Conservation (phyloP, 805 yeast species). For the Brettanomyces naardenensis region DNA sequence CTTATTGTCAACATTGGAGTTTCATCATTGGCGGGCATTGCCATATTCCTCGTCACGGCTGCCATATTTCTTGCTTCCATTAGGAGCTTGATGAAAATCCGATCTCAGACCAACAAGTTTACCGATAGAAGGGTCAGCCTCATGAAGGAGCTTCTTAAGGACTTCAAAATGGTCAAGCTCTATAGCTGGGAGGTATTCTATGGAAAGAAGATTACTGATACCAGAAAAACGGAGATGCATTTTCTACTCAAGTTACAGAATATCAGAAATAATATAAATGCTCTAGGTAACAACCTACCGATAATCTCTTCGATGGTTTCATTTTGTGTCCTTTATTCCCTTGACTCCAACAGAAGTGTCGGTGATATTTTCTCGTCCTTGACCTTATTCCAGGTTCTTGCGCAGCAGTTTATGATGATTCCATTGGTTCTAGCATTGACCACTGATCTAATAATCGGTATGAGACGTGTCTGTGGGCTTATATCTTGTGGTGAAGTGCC, state of each 20-base stretch:
- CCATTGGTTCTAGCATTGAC: constrained; percentile 63
- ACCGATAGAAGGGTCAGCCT: constrained; percentile 74
- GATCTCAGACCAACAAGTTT: constrained; percentile 45
- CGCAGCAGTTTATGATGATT: constrained; percentile 56
- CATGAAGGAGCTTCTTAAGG: constrained; percentile 70
- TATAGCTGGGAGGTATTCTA: constrained; percentile 90
- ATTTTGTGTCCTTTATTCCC: constrained; percentile 32
- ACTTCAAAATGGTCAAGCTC: constrained; percentile 73
- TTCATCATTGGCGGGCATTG: constrained; percentile 65
- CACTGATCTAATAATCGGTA: constrained; percentile 56
- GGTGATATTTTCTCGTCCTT: constrained; percentile 64
- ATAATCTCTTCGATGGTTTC: constrained; percentile 63
- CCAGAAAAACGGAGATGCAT: constrained; percentile 54
- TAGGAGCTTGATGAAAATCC: constrained; percentile 39
- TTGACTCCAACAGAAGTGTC: constrained; percentile 34
- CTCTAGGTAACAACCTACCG: constrained; percentile 54
- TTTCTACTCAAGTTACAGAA: constrained; percentile 53
- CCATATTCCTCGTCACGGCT: constrained; percentile 41
- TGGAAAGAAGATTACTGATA: constrained; percentile 40
- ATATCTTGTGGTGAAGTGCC: constrained; percentile 34
- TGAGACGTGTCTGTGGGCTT: constrained; percentile 47
- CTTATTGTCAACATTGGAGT: constrained; percentile 64
- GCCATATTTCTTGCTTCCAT: constrained; percentile 34
- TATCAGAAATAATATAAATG: constrained; percentile 47
- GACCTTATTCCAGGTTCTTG: constrained; percentile 52